Base-by-base conservation (phyloP, 1,284 basidiomycete species). In the Termitomyces sp. region DNA sequence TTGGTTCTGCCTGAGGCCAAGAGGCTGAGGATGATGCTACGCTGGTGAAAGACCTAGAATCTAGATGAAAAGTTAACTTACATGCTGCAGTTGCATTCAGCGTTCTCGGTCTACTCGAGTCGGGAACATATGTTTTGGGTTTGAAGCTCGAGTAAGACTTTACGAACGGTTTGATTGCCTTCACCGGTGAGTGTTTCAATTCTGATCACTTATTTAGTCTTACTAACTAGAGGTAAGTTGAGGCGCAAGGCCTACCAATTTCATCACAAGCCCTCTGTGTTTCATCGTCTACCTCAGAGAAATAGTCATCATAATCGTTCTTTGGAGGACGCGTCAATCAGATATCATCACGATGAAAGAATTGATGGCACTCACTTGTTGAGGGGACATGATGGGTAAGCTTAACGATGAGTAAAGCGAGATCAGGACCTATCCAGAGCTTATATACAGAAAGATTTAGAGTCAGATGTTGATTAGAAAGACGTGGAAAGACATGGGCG, bases 161-260 rank as follows among this genome's bases (percentile, higher is more conserved):
- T 10, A 31, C 28, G 6, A 30, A 7, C 10, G 34, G 15, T 1
- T n/a, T 26, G 12, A n/a, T 17, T 13, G 28, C 31, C 13, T 51
- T 61, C 7, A 6, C 19, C 8, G 60, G 58, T 0, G 56, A 57
- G 17, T 42, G 30, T 12, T 15, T 2, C 10, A 45, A 55, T 30
- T 58, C 56, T 62, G 41, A 31, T 39, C 7, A 42, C 13, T 5
- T 13, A 44, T 30, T 31, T 43, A 46, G 17, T 19, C 15, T 36
- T 36, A 36, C 15, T 31, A 34, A 21, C 39, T 28, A 15, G 38
- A 40, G 39, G n/a, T 41, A 26, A 38, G 26, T 41, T 19, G 5
- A 12, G 21, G n/a, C 19, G 34, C 21, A 30, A 31, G 8, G 42
- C 52, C 2, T 52, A 58, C 61, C 61, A 7, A 57, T 57, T 1